These are phyloP conservation scores for Oehlia diaphana DNA, from an alignment of 192 early-diverging fungal species.

Conservation along the genomic window DNA sequence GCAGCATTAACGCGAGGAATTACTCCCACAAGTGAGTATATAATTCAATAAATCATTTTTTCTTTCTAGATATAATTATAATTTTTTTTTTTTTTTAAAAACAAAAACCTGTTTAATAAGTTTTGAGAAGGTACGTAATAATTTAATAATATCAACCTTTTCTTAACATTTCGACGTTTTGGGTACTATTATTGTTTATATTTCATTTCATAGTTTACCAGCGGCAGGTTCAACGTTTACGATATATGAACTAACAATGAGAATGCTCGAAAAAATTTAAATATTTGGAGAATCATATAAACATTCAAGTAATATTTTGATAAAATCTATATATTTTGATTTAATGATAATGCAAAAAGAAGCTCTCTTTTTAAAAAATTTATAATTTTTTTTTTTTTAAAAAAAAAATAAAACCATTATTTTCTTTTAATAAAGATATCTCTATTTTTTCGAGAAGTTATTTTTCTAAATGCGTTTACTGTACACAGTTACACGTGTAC, in stretches of 20 bases:
- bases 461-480: too few species aligned
- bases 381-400: too few species aligned
- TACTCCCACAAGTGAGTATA: conserved; percentile 44
- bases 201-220: conserved; percentile 59
- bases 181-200: background rate
- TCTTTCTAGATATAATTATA: background rate
- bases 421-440: too few species aligned
- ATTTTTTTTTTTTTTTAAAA: background rate
- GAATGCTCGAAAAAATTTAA: conserved; percentile 31
- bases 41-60: background rate
- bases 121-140: conserved; percentile 42
- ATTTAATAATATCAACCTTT: background rate
- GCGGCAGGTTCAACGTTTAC: conserved; percentile 81
- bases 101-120: background rate
- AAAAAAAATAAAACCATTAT: too few species aligned
- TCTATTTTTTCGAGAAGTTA: too few species aligned
- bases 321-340: too few species aligned
- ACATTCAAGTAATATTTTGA: too few species aligned
- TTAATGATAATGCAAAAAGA: too few species aligned
- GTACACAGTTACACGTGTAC: too few species aligned
- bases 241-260: conserved; percentile 67
- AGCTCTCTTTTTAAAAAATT: too few species aligned
- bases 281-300: too few species aligned
- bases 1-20: conserved; percentile 68
- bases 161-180: background rate